phyloP scores from a whole-genome alignment of 1,139 yeast species.

The Blastobotrys raffinosifermentans region DNA sequence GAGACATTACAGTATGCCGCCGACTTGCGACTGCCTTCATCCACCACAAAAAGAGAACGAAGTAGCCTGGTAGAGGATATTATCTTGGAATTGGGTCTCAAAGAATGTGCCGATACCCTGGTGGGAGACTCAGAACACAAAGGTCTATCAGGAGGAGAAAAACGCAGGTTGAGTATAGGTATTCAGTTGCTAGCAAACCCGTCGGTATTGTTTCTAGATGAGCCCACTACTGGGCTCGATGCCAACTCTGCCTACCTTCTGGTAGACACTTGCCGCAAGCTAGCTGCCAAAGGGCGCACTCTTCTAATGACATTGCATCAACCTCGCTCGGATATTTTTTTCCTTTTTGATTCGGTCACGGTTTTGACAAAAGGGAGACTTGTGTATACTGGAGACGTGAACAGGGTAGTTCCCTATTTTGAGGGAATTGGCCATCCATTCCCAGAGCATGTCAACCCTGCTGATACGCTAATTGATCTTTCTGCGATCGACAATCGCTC shows the following conservation, averaged over 20 bases:
- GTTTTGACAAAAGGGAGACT: constrained; percentile 62
- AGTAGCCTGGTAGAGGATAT: constrained; percentile 50
- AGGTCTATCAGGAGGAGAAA: constrained; percentile 81
- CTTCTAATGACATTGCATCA: constrained; percentile 76
- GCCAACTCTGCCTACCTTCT: constrained; percentile 67
- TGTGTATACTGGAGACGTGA: constrained; percentile 53
- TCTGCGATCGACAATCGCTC: constrained; percentile 59
- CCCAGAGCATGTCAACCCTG: constrained; percentile 48
- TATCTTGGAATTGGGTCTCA: constrained; percentile 53
- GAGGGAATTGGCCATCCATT: constrained; percentile 40
- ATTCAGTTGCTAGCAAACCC: constrained; percentile 74
- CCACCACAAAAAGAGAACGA: constrained; percentile 41
- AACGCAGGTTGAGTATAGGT: constrained; percentile 70
- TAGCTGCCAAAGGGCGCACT: constrained; percentile 61
- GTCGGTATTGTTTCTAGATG: constrained; percentile 70
- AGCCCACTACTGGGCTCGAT: constrained; percentile 86
- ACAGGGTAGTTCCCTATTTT: constrained; percentile 48
- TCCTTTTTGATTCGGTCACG: constrained; percentile 63
- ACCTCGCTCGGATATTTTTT: constrained; percentile 71
- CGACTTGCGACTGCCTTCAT: constrained; percentile 50
- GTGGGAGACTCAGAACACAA: constrained; percentile 47
- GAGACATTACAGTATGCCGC: constrained; percentile 71
- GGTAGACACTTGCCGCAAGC: constrained; percentile 54
- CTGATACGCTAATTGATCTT: constrained; percentile 63
- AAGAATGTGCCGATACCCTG: constrained; percentile 52